Base-by-base conservation (phyloP, 2,329 filamentous ascomycete species). In the Grosmannia huntii region DNA sequence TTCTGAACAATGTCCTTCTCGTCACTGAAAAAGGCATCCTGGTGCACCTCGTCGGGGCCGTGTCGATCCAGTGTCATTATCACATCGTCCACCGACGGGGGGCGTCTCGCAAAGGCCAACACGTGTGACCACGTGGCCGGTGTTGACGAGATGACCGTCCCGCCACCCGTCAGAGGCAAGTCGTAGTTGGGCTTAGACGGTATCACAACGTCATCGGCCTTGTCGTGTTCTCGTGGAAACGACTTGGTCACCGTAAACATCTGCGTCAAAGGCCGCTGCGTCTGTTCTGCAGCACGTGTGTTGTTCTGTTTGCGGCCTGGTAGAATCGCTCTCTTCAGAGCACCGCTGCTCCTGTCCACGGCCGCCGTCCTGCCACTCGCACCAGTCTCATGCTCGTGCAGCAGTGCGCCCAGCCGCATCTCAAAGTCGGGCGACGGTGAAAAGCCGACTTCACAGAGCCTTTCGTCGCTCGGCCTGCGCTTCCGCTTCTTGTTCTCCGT, bases 21-120 rank as follows among this genome's bases (percentile, higher is more conserved):
- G 31, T 88, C 78, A 64, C 90, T 88, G 68, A 96, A 97, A 66
- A 86, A 91, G 0, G 91, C 85, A 67, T 90, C 85, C 69, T 90
- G 88, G 62, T 96, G 95, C 54, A 96, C 79, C 16, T 87, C 79
- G 59, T 85, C 76, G 0, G 87, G 86, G 10, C 61, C 60, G 21
- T 53, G 58, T 23, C 53, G 56, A 21, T 41, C 55, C 6, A 62
- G 49, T 5, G 60, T 33, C 3, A 21, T 38, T 28, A 55, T 19
- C 16, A 44, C 41, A n/a, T 44, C 41, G 41, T 44, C 41, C 6
- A 19, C 41, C 3, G 16, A n/a, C 41, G 41, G 41, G 7, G 41
- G 41, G 19, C 16, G 41, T 19, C 41, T 44, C 19, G 41, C 19
- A 19, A 44, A n/a, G 4, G 41, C 41, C 19, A 44, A 19, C 7